phyloP scores from a whole-genome alignment of 2,329 filamentous ascomycete genomes.

The Phyllosticta citrichinensis region DNA sequence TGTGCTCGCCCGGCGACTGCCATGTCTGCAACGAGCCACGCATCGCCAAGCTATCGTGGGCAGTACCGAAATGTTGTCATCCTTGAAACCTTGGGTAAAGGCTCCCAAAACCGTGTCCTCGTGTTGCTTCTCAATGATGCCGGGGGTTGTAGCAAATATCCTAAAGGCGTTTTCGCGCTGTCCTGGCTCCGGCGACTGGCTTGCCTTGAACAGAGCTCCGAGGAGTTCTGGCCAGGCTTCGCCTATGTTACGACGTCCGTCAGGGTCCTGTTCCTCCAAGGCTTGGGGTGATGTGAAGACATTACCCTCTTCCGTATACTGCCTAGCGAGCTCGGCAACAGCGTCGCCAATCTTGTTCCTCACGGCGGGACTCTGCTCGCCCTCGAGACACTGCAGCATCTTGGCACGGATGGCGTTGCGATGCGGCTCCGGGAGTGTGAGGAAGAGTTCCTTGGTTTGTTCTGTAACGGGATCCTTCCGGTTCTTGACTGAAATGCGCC shows the following conservation, averaged over 20 bases:
- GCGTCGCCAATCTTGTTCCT: slow-evolving; percentile 96
- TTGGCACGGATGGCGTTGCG: slow-evolving; percentile 73
- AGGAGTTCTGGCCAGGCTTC: slow-evolving; percentile 86
- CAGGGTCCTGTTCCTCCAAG: slow-evolving; percentile 8
- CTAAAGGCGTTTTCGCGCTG: slow-evolving; percentile 89
- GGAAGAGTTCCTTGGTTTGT: slow-evolving; percentile 73
- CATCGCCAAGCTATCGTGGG: slow-evolving; percentile 16
- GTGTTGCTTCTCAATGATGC: slow-evolving; percentile 92
- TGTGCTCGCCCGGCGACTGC: neutral
- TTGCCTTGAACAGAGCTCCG: slow-evolving; percentile 75
- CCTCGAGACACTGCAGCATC: slow-evolving; percentile 64
- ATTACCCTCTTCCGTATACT: slow-evolving; percentile 87
- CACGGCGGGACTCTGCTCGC: slow-evolving; percentile 63
- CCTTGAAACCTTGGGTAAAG: slow-evolving; percentile 86
- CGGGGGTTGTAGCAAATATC: slow-evolving; percentile 89
- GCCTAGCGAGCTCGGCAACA: slow-evolving; percentile 88
- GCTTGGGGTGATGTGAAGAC: slow-evolving; percentile 12
- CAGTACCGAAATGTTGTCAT: slow-evolving; percentile 67
- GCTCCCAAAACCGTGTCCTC: slow-evolving; percentile 81
- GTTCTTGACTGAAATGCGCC: slow-evolving; percentile 82
- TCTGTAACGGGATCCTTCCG: slow-evolving; percentile 61
- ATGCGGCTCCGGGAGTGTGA: slow-evolving; percentile 65
- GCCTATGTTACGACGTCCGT: slow-evolving; percentile 39
- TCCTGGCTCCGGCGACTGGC: slow-evolving; percentile 71
- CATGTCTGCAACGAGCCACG: neutral